Base-by-base conservation (phyloP, 345 rosid genomes). In the Lepidium aucheri region DNA sequence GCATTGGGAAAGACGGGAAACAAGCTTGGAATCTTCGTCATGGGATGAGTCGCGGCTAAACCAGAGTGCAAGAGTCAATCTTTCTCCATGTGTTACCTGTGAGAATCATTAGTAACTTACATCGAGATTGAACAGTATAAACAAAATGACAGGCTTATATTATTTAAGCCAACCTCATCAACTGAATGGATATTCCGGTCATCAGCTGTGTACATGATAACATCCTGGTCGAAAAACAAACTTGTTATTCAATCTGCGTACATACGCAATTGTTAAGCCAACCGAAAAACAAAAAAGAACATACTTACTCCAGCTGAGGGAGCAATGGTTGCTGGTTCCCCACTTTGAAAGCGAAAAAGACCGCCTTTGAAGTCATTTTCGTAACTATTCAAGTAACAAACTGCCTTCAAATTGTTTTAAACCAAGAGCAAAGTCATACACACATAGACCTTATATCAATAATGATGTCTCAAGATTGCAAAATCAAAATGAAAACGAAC, bases 181-280 rank as follows among this genome's bases (percentile, higher is more conserved):
- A 94, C 97, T 0, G 89, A 86, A 78, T 90, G 96, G 67, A 83
- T 72, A 60, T 90, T 94, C 63, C 81, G 73, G 77, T 79, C 78
- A 78, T 94, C 99, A 63, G 96, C 96, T 49, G 95, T 94, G 83
- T 90, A 94, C 41, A 94, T 79, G n/a, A 81, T 77, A 53, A 80
- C 89, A 83, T 85, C 96, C 97, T 90, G 81, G 33, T 55, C 10
- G 16, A 64, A 15, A 68, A 26, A 35, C 51, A 54, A 47, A 61
- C 63, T 32, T 44, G 39, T 39, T 11, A 45, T 20, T 46, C 53
- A 61, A 32, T 15, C 32, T 14, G 43, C 24, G 17, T 16, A 8
- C 30, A 3, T 26, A 24, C 26, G 3, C 12, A 39, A 20, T 16
- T 16, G 0, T 41, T 33, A 30, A 15, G 12, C 33, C 41, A 66